Evolutionary conservation across 441 rosid species (phyloP).

Genomic region (Isatis lusitanica): DNA sequence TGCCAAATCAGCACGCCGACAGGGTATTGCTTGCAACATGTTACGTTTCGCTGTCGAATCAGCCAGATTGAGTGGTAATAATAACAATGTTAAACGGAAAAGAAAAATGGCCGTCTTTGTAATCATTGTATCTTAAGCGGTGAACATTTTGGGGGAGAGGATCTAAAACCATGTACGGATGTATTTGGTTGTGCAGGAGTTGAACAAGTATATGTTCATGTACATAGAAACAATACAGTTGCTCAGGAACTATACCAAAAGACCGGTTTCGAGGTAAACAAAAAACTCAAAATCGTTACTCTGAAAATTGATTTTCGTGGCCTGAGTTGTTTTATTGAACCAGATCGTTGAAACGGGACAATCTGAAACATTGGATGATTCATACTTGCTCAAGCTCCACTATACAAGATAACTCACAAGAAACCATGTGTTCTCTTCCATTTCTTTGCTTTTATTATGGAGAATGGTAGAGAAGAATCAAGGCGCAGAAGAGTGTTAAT

Average conservation of each 20-base stretch:
- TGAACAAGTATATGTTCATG: conserved; percentile 69
- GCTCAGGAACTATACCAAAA: conserved; percentile 67
- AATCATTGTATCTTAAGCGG: background rate
- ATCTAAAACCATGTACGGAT: background rate
- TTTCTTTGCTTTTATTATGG: conserved; percentile 17
- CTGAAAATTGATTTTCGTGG: background rate
- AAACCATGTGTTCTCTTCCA: conserved; percentile 7
- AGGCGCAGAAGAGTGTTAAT: background rate
- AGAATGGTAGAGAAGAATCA: conserved; percentile 21
- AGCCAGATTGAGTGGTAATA: conserved; percentile 71
- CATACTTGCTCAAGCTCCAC: conserved; percentile 66
- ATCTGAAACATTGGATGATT: conserved; percentile 46
- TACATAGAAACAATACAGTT: conserved; percentile 55
- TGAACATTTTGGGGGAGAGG: background rate
- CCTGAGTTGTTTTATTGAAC: conserved; percentile 19
- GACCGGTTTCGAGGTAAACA: conserved; percentile 70
- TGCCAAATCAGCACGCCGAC: conserved; percentile 78
- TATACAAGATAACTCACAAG: conserved; percentile 25
- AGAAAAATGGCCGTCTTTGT: background rate
- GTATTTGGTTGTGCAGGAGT: conserved; percentile 51
- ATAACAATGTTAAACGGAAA: conserved; percentile 11
- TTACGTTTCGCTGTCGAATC: conserved; percentile 59
- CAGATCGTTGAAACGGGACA: conserved; percentile 68
- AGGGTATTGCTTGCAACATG: conserved; percentile 82
- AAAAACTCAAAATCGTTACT: conserved; percentile 2